Percentiles rank a stretch among this genome's conserved stretches.
Conservation (phyloP, 192 early-diverging fungal species). For the Gorgonomyces haynaldii region DNA sequence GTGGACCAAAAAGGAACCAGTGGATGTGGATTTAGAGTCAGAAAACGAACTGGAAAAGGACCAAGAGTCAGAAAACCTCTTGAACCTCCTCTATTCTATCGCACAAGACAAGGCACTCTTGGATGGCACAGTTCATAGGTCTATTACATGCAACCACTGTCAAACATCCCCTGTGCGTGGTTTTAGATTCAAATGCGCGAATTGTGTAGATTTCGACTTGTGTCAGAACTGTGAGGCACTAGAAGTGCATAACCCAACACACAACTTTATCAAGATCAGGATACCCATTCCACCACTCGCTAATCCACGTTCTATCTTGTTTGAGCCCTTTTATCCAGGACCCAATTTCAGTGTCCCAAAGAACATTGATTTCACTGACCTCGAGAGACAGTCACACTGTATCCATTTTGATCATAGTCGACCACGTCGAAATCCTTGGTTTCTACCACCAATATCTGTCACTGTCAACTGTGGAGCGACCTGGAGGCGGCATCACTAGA, state of each 20-base stretch:
- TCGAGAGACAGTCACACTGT: constrained; percentile 59
- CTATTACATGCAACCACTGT: constrained; percentile 91
- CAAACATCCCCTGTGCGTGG: constrained; percentile 78
- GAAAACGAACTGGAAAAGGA: too few relatives aligned
- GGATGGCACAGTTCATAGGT: constrained; percentile 55
- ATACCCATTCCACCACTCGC: constrained; percentile 85
- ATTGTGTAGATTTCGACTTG: constrained; percentile 86
- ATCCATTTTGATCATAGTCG: constrained; percentile 49
- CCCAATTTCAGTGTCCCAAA: neutral
- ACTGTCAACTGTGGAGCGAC: constrained; percentile 52
- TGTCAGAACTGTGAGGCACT: constrained; percentile 83
- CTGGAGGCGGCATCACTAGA: constrained; percentile 59
- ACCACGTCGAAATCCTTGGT: constrained; percentile 70
- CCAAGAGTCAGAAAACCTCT: constrained; percentile 57
- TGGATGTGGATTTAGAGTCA: too few relatives aligned
- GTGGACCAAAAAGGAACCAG: too few relatives aligned
- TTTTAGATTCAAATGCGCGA: constrained; percentile 82
- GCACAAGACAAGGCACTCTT: constrained; percentile 69
- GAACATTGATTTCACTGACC: constrained; percentile 30
- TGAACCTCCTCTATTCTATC: constrained; percentile 71
- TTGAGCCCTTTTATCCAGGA: constrained; percentile 73
- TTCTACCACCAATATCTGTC: constrained; percentile 81
- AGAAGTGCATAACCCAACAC: constrained; percentile 64
- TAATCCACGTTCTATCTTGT: constrained; percentile 60
- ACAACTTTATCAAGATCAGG: constrained; percentile 80